Conservation (phyloP, 176 grass and related monocot genomes). For the Carex myosuroides region DNA sequence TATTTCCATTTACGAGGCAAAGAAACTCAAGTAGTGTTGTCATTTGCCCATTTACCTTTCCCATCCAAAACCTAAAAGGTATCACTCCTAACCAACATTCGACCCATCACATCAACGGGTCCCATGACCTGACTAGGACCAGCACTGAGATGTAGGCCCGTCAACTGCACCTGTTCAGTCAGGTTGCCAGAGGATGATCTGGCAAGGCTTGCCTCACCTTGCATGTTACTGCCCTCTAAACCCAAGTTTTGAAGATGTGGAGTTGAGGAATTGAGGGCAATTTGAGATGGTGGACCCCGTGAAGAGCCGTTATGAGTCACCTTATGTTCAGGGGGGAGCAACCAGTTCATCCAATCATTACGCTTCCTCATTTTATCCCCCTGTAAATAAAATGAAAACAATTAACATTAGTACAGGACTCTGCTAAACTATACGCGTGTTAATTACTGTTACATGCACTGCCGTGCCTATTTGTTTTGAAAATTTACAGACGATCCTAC, state of each 20-base stretch:
- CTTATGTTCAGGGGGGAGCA: slow-evolving; percentile 42
- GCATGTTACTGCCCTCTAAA: slow-evolving; percentile 40
- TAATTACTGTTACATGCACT: background rate
- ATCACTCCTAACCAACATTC: slow-evolving; percentile 56
- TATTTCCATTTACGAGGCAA: slow-evolving; percentile 16
- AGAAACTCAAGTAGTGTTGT: slow-evolving; percentile 32
- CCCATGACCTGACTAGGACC: slow-evolving; percentile 36
- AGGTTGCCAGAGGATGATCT: slow-evolving; percentile 57
- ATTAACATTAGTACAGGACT: background rate
- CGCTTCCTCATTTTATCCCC: slow-evolving; percentile 74
- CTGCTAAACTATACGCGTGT: background rate
- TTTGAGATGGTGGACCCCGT: slow-evolving; percentile 30
- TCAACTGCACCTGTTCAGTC: slow-evolving; percentile 34
- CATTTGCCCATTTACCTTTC: slow-evolving; percentile 9
- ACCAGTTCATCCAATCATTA: slow-evolving; percentile 65
- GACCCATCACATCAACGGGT: slow-evolving; percentile 10
- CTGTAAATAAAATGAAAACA: slow-evolving; percentile 26
- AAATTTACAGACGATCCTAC: background rate
- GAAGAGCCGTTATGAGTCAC: slow-evolving; percentile 30
- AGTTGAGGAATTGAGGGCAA: slow-evolving; percentile 28
- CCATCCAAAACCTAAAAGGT: slow-evolving; percentile 35
- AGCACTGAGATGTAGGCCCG: slow-evolving; percentile 12
- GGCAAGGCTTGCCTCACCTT: slow-evolving; percentile 37
- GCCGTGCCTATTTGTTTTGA: background rate
- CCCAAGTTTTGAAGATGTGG: slow-evolving; percentile 47